These are phyloP conservation scores for Ceratobasidium theobromae DNA, from an alignment of 1,284 basidiomycete genomes.

Conservation along the genomic window DNA sequence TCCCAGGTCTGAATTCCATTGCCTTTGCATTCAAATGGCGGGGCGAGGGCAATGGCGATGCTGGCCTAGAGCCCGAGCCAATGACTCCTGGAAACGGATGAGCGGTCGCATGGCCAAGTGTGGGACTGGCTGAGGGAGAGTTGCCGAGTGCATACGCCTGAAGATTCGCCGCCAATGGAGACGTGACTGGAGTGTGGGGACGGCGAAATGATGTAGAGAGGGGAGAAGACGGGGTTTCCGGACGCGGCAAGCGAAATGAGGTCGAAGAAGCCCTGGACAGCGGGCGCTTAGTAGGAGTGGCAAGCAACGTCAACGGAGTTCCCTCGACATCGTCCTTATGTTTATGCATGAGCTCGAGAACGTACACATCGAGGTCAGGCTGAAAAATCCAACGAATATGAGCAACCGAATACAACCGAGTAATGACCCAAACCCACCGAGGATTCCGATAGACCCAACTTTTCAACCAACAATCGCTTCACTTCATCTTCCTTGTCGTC, in stretches of 20 bases:
- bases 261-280: slow-evolving; percentile 73
- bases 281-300: slow-evolving; percentile 70
- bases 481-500: slow-evolving; percentile 85
- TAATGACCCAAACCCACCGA: slow-evolving; percentile 52
- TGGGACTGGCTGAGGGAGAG: slow-evolving; percentile 68
- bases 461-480: slow-evolving; percentile 69
- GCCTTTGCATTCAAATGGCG: slow-evolving; percentile 66
- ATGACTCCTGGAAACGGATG: slow-evolving; percentile 30
- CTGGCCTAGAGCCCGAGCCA: slow-evolving; percentile 51
- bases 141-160: slow-evolving; percentile 50
- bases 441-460: slow-evolving; percentile 72
- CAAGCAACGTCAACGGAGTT: slow-evolving; percentile 74
- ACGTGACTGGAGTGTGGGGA: slow-evolving; percentile 72
- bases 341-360: slow-evolving; percentile 84
- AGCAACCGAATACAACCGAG: slow-evolving; percentile 32
- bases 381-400: slow-evolving; percentile 39
- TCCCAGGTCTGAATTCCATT: slow-evolving; percentile 63
- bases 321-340: slow-evolving; percentile 79
- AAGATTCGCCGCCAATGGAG: slow-evolving; percentile 59
- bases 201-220: slow-evolving; percentile 68
- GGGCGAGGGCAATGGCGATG: slow-evolving; percentile 56
- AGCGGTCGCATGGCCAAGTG: slow-evolving; percentile 57
- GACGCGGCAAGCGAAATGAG: slow-evolving; percentile 58
- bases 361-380: slow-evolving; percentile 49
- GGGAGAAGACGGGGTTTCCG: slow-evolving; percentile 64